Evolutionary conservation across 139 green algal species (phyloP).

Genomic region (Coccomyxa sp.): DNA sequence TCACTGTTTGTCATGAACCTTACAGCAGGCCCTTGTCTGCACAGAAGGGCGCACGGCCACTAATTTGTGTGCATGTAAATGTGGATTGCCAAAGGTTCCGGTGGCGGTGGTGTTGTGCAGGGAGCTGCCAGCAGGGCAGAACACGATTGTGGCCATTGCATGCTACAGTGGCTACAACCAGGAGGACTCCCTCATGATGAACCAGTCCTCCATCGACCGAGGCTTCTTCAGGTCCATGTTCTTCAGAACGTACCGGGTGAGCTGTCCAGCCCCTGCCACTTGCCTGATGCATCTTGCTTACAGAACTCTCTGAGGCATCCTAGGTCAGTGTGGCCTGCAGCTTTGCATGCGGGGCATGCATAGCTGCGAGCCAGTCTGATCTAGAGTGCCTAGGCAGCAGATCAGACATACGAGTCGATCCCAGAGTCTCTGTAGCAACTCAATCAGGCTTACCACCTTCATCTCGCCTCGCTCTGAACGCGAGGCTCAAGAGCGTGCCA

Average conservation of each 20-base stretch:
- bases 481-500: no score
- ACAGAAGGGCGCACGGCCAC: no score
- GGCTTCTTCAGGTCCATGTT: slow-evolving; percentile 97
- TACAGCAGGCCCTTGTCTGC: background rate
- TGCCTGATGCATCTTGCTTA: slow-evolving; percentile 1
- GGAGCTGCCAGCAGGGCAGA: slow-evolving; percentile 55
- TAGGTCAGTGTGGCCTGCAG: background rate
- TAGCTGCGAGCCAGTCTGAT: background rate
- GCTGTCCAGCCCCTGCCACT: background rate
- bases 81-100: no score
- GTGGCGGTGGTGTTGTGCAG: background rate
- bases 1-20: no score
- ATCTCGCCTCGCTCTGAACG: no score
- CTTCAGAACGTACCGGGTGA: slow-evolving; percentile 80
- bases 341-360: background rate
- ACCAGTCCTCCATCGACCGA: slow-evolving; percentile 91
- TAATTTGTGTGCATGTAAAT: no score
- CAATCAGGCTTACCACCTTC: no score
- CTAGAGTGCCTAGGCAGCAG: background rate
- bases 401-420: no score
- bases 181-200: slow-evolving; percentile 98
- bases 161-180: slow-evolving; percentile 99
- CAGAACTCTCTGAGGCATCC: no score
- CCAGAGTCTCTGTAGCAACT: no score
- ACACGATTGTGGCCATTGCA: slow-evolving; percentile 94